Evolutionary conservation across 2,329 filamentous ascomycete species (phyloP), one percentile per base, ranked within the genome.

Genomic region (Scytalidium lignicola): DNA sequence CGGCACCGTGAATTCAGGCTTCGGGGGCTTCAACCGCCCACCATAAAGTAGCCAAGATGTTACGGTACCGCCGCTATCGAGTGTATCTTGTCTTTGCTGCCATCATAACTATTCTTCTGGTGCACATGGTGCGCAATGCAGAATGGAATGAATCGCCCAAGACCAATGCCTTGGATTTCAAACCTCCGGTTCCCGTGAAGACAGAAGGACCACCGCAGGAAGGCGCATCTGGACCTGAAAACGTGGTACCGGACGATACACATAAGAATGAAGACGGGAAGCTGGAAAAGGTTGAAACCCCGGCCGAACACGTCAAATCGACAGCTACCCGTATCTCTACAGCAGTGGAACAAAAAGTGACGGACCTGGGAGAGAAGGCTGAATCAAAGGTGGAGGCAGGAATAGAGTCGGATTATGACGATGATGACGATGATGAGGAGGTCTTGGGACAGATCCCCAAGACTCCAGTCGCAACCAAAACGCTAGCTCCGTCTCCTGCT

Each of bases 31-130:
- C 32, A 37, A 37, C 32, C 15, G 32, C 32, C 32, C 32, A 9
- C 32, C 15, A 13, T 13, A 13, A 37, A 13, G 15, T 37, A 17
- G n/a, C 52, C 55, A 58, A 60, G 58, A 82, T 85, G 75, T 65
- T 79, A 50, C 78, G 83, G 46, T 73, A 78, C 54, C 68, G 83
- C 58, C 73, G 82, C 62, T 84, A 84, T 60, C 77, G 83, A 51
- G 70, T 82, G 50, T 82, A 84, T 53, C 64, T 80, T 28, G 62
- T 80, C 52, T 75, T 76, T 57, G 74, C 80, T 48, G 65, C 78
- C 53, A 63, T 83, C 49, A 65, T 80, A 44, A 65, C 81, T 44
- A 69, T 85, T 52, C 70, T 79, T 46, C 65, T 81, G 46, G 77
- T 77, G 60, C 75, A 75, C 51, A 65, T 74, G 49, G 66, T 69